A percentile compares a stretch with the other conserved stretches of the same genome.
These are phyloP conservation scores for Fusarium haematococcum DNA, from an alignment of 2,329 filamentous ascomycete species.

Conservation along the genomic window DNA sequence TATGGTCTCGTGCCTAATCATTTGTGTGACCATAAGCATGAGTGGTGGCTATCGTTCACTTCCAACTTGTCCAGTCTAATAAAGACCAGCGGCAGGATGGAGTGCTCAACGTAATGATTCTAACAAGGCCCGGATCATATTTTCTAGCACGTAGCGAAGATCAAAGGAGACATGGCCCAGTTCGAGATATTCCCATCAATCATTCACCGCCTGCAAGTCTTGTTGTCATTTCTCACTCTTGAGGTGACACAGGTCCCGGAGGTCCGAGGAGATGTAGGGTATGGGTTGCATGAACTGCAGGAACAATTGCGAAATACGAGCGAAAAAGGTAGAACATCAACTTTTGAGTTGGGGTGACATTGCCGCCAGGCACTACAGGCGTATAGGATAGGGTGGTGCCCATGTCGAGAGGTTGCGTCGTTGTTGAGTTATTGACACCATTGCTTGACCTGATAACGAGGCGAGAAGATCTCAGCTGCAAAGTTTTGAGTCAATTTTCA, in stretches of 20 bases:
- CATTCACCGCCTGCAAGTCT: not conserved
- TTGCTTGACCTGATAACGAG: not conserved
- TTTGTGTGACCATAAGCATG: not conserved
- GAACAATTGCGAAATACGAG: not conserved
- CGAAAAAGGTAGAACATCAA: not conserved
- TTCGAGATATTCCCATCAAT: not conserved
- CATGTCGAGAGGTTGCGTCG: not conserved
- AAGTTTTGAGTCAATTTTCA: not conserved
- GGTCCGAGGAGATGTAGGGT: not conserved
- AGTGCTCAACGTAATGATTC: not conserved
- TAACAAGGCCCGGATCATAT: not conserved
- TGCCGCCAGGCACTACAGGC: not conserved
- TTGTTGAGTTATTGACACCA: not conserved
- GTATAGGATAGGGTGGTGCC: not conserved
- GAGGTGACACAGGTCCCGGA: not conserved
- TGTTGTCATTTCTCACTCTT: not conserved
- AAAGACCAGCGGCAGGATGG: not conserved
- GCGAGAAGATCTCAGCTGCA: not conserved
- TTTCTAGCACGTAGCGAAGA: not conserved
- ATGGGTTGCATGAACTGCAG: conserved; percentile 6
- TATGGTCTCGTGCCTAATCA: not conserved
- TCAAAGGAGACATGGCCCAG: not conserved
- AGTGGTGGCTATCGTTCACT: no score
- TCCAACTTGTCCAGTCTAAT: not conserved
- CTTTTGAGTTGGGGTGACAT: not conserved